Evolutionary conservation across 768 basidiomycete species (phyloP).

Genomic region (Pleurotus cornucopiae): DNA sequence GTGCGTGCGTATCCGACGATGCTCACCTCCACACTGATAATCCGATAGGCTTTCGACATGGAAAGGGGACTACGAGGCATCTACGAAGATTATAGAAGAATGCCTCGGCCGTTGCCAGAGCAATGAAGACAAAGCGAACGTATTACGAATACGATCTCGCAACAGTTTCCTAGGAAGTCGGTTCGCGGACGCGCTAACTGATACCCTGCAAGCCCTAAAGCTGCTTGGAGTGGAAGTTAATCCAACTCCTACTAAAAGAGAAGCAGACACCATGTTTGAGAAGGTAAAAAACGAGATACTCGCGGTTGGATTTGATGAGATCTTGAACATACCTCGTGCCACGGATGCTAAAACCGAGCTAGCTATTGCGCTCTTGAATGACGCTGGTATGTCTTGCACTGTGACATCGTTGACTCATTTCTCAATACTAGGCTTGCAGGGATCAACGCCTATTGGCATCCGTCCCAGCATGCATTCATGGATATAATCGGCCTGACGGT

Average conservation of each 20-base stretch:
- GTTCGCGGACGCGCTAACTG: constrained; percentile 50
- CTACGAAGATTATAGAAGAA: constrained; percentile 49
- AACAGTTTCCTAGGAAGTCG: constrained; percentile 62
- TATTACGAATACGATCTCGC: constrained; percentile 56
- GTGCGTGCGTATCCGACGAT: constrained; percentile 31
- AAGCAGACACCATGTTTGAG: constrained; percentile 65
- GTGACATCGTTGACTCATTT: constrained; percentile 5
- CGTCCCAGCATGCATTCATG: constrained; percentile 46
- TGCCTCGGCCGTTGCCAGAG: constrained; percentile 45
- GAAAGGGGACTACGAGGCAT: constrained; percentile 56
- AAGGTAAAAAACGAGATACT: constrained; percentile 68
- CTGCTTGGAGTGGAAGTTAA: constrained; percentile 61
- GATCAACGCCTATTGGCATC: constrained; percentile 70
- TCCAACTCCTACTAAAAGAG: constrained; percentile 43
- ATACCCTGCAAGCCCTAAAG: constrained; percentile 56
- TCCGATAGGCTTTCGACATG: constrained; percentile 52
- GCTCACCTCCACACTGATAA: background rate
- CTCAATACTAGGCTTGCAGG: constrained; percentile 27
- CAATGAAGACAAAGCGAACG: constrained; percentile 51
- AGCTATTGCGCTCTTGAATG: constrained; percentile 62
- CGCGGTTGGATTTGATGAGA: constrained; percentile 65
- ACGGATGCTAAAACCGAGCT: constrained; percentile 57
- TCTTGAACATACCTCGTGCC: constrained; percentile 58
- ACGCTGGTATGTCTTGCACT: constrained; percentile 43
- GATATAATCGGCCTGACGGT: constrained; percentile 69